Conservation (phyloP, 192 early-diverging fungal genomes). For the Coemansia reversa region DNA sequence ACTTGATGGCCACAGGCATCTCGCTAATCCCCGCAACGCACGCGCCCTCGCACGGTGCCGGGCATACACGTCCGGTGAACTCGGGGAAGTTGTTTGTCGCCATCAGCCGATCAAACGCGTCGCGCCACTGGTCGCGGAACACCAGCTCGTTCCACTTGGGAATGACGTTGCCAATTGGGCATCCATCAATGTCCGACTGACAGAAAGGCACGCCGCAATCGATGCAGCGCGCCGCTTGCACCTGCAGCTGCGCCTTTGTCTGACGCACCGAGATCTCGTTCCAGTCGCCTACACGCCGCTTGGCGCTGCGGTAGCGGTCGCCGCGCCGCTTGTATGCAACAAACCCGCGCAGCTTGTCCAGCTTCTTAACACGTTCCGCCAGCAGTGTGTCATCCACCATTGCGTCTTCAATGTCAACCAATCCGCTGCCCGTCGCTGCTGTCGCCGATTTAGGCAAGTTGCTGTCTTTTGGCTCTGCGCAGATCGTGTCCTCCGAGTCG, state of each 20-base stretch:
- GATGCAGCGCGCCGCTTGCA: conserved; percentile 97
- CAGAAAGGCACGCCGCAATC: conserved; percentile 98
- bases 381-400: conserved; percentile 75
- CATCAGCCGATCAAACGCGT: conserved; percentile 87
- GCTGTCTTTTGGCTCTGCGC: conserved; percentile 21
- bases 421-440: conserved; percentile 58
- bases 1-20: conserved; percentile 92
- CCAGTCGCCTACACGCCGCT: conserved; percentile 84
- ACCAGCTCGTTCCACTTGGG: conserved; percentile 99
- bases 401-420: conserved; percentile 90
- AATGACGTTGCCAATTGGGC: conserved; percentile 98
- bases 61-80: conserved; percentile 98
- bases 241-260: conserved; percentile 73
- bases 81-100: conserved; percentile 99
- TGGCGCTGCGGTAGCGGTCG: conserved; percentile 84
- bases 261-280: conserved; percentile 93
- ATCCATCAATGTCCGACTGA: conserved; percentile 90
- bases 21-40: conserved; percentile 96
- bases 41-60: conserved; percentile 96
- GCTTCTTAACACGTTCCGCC: conserved; percentile 62
- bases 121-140: conserved; percentile 94
- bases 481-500: conserved; percentile 35
- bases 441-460: neutral
- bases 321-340: conserved; percentile 88
- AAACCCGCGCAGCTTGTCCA: conserved; percentile 97